A percentile compares a stretch with the other conserved stretches of the same genome.
Evolutionary conservation across 2,329 filamentous ascomycete genomes (phyloP).

Genomic region (Calonectria fujianensis): DNA sequence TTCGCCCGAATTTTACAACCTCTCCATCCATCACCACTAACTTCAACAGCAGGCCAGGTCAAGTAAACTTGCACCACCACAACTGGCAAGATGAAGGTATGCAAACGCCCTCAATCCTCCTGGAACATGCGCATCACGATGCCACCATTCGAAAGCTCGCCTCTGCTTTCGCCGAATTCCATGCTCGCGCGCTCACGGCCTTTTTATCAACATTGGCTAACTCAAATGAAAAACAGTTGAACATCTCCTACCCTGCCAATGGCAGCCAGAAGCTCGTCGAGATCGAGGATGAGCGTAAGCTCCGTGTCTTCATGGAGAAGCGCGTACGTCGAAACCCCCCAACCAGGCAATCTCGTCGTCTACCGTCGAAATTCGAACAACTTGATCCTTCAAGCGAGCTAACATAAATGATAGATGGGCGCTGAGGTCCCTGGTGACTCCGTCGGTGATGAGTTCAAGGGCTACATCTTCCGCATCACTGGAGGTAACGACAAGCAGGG

Average conservation of each 20-base stretch:
- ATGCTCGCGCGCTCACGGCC: not conserved
- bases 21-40: constrained; percentile 59
- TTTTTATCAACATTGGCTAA: constrained; percentile 56
- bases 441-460: constrained; percentile 99
- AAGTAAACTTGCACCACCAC: constrained; percentile 66
- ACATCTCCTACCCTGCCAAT: constrained; percentile 94
- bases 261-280: constrained; percentile 99
- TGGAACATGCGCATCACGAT: not conserved
- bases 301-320: constrained; percentile 99
- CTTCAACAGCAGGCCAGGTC: constrained; percentile 65
- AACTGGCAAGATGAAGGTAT: constrained; percentile 70
- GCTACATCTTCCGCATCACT: constrained; percentile 99
- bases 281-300: constrained; percentile 99
- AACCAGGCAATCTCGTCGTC: constrained; percentile 22
- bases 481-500: constrained; percentile 99
- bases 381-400: constrained; percentile 52
- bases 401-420: constrained; percentile 79
- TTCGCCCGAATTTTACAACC: constrained; percentile 60
- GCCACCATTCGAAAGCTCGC: not conserved
- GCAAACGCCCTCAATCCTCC: constrained; percentile 44
- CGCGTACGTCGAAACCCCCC: constrained; percentile 76
- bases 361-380: constrained; percentile 34
- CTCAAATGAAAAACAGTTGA: constrained; percentile 67
- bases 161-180: not conserved
- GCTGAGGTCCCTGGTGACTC: constrained; percentile 94